phyloP scores from a whole-genome alignment of 163 green algal species.

The Chlamydomonas reinhardtii region DNA sequence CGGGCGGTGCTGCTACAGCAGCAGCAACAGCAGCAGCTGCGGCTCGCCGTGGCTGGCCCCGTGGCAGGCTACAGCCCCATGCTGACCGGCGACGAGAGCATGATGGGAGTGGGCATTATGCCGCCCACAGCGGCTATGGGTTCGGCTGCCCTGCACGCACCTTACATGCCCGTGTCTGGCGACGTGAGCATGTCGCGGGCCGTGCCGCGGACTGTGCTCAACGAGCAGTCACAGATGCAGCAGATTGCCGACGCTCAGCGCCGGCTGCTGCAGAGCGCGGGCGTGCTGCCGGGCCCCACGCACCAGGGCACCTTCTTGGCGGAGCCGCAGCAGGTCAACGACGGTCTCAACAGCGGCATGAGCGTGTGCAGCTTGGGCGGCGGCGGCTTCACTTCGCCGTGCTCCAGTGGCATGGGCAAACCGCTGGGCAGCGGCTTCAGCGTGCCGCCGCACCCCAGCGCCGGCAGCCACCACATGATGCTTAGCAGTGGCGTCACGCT shows the following conservation, averaged over 20 bases:
- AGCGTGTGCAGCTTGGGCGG: background rate
- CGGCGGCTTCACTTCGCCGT: background rate
- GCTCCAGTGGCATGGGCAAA: background rate
- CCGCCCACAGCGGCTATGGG: too few relatives aligned
- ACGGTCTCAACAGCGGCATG: background rate
- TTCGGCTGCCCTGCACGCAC: too few relatives aligned
- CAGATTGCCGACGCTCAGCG: background rate
- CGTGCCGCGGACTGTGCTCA: too few relatives aligned
- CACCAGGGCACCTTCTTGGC: background rate
- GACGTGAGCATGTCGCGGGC: too few relatives aligned
- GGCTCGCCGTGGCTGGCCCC: background rate
- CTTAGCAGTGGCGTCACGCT: constrained; percentile 14
- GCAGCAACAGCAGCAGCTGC: constrained; percentile 15
- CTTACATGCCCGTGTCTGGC: too few relatives aligned
- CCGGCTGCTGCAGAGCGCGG: background rate
- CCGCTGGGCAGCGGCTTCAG: background rate
- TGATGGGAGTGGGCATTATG: background rate
- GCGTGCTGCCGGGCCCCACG: too few relatives aligned
- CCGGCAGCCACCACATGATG: background rate
- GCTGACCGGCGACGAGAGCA: background rate
- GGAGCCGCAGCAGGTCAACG: background rate
- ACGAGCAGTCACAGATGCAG: too few relatives aligned
- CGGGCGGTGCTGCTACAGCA: background rate
- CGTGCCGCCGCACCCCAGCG: too few relatives aligned
- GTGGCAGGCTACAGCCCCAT: background rate